A percentile compares a stretch with the other conserved stretches of the same genome.
These are phyloP conservation scores for Aspergillus fumigatus DNA, from an alignment of 2,329 filamentous ascomycete genomes.

Conservation along the genomic window DNA sequence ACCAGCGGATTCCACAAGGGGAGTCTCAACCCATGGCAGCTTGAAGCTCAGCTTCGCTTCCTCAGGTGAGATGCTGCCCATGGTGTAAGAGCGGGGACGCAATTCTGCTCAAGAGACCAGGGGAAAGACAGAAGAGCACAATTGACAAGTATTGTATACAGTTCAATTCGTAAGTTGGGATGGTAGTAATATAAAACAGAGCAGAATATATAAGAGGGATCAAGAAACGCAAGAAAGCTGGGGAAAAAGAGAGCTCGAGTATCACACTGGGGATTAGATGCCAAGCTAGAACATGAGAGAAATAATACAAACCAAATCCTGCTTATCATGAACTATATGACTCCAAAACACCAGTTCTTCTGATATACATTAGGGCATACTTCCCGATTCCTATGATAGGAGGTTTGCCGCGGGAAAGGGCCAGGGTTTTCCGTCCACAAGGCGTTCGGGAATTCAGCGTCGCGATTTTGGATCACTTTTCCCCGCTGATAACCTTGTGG, in stretches of 20 bases:
- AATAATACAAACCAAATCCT: slow-evolving; percentile 10
- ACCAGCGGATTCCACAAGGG: slow-evolving; percentile 61
- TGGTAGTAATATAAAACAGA: not conserved
- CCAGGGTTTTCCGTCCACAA: slow-evolving; percentile 28
- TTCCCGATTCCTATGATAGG: slow-evolving; percentile 16
- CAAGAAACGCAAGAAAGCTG: not conserved
- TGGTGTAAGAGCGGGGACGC: slow-evolving; percentile 17
- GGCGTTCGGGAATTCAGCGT: slow-evolving; percentile 15
- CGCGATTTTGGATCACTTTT: slow-evolving; percentile 21
- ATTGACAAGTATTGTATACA: not conserved
- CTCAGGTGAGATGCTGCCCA: slow-evolving; percentile 34
- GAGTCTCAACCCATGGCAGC: slow-evolving; percentile 66
- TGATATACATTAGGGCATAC: slow-evolving; percentile 27
- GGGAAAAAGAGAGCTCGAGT: not conserved
- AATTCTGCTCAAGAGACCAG: not conserved
- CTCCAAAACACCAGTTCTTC: slow-evolving; percentile 16
- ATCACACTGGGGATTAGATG: not conserved
- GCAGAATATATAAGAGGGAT: not conserved
- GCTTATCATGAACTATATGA: slow-evolving; percentile 19
- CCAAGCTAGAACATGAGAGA: slow-evolving; percentile 5
- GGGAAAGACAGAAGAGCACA: not conserved
- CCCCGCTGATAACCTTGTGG: slow-evolving; percentile 31
- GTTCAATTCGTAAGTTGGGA: not conserved
- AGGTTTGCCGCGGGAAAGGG: slow-evolving; percentile 34
- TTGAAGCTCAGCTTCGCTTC: slow-evolving; percentile 23